Evolutionary conservation across 768 basidiomycete genomes (phyloP), one percentile per base, ranked within the genome.

Genomic region (Trametes elegans): DNA sequence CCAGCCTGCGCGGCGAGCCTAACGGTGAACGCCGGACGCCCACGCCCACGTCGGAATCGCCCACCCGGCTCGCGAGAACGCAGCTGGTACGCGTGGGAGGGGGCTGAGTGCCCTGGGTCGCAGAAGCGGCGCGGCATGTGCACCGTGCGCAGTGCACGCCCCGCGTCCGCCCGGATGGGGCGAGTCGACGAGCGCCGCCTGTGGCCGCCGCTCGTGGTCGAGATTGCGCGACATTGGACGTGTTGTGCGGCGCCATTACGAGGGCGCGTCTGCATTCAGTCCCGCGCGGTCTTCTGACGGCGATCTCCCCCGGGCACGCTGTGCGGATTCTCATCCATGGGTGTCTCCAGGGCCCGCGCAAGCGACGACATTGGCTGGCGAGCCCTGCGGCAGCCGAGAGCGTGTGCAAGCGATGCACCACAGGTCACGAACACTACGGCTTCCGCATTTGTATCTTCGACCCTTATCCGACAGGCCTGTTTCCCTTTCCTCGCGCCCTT

Each of bases 11-110:
- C n/a, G n/a, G 48, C 45, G 50, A 58, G 50, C 35, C 57, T 53
- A 58, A 58, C 57, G 51, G 51, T 52, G 38, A 51, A 53, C 27
- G 50, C 57, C 57, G 57, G 27, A 18, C 23, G 9, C n/a, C n/a
- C n/a, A n/a, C n/a, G 53, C 27, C 19, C 16, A 13, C 53, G 40
- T 36, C 39, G 43, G 38, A 32, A 35, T 44, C 50, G 57, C 23
- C 46, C 32, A 35, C 23, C 26, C 46, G 39, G 40, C 39, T 14
- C 19, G 40, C 23, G 46, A 34, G 46, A 48, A 58, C 32, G 36
- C 44, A 28, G 23, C 34, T 35, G 27, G 26, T 38, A 39, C 31
- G 28, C 57, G 57, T 58, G 57, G 35, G 57, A 53, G 24, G 49
- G 18, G 7, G 21, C 13, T n/a, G n/a, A n/a, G n/a, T n/a, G n/a